These are phyloP conservation scores for Globisporangium lucens DNA, from an alignment of 352 stramenopile species.

Conservation along the genomic window DNA sequence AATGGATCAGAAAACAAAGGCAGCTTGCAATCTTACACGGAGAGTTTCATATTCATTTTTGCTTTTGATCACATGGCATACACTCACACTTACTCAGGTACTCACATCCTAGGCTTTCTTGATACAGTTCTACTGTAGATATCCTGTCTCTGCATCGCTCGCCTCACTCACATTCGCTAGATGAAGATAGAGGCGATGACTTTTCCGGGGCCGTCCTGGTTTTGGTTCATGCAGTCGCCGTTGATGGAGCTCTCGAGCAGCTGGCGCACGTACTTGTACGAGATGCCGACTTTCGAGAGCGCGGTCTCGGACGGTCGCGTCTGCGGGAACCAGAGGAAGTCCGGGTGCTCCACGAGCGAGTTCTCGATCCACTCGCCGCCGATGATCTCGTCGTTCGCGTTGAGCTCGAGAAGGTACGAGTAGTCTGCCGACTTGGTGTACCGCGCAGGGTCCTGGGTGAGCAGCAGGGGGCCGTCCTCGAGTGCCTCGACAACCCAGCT, in stretches of 20 bases:
- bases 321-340: constrained; percentile 13
- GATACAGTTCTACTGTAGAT: background rate
- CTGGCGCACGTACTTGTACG: constrained; percentile 7
- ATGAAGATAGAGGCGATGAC: background rate
- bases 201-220: background rate
- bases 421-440: constrained; percentile 8
- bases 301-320: background rate
- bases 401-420: constrained; percentile 11
- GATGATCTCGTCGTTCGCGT: constrained; percentile 14
- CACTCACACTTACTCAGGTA: background rate
- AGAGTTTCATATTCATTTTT: background rate
- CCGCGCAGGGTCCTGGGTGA: background rate
- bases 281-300: constrained; percentile 11
- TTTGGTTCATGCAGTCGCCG: constrained; percentile 13
- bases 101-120: background rate
- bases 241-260: constrained; percentile 7
- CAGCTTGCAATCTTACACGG: background rate
- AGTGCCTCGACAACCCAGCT: constrained; percentile 50
- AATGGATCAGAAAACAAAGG: background rate
- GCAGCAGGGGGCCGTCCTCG: constrained; percentile 30
- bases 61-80: background rate
- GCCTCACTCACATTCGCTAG: background rate
- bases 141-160: background rate
- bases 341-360: constrained; percentile 10
- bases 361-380: constrained; percentile 14